Base-by-base conservation (phyloP, 1,139 yeast genomes). In the Saccharomyces hybrid region DNA sequence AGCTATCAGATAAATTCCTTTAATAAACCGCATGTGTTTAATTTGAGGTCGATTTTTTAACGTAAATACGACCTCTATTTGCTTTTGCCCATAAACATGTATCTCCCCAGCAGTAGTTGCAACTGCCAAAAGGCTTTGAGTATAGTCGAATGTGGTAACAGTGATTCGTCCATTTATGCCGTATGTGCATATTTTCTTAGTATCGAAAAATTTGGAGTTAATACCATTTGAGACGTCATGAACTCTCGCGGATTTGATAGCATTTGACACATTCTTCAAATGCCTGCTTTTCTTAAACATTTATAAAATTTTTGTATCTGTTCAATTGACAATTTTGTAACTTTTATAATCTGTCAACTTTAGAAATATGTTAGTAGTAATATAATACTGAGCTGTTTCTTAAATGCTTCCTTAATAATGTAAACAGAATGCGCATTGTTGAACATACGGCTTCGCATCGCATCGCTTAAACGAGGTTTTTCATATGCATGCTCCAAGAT, bases 71-170 rank as follows among this genome's bases (percentile, higher is more conserved):
- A 83, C 88, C 59, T 86, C 89, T 7, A 90, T 96, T 52, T 86
- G 82, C 51, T 84, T 82, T 65, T 87, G 93, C 1, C 98, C 99
- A 64, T 83, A 85, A 3, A 93, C 86, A 60, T 88, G 83, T 23
- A 93, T 78, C 51, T 81, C 82, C 48, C 90, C 88, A 11, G 72
- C 68, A 46, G 77, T 81, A 0, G 97, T 89, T 2, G 93, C 85
- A 0, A 89, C 74, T 0, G 97, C 98, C 61, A 90, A 70, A 47
- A 93, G 75, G 50, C 95, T 83, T 68, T 93, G 99, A 0, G 88
- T 84, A 1, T 96, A 96, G 68, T 93, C 98, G 69, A 78, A 88
- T 0, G 95, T 95, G 48, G 84, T 70, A 0, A 88, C 82, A 26
- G 81, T 73, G 3, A 88, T 79, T n/a, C 70, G 73, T 2, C 88